A percentile compares a stretch with the other conserved stretches of the same genome.
Conservation (phyloP, 768 basidiomycete genomes). For the Pleurotus tuoliensis region DNA sequence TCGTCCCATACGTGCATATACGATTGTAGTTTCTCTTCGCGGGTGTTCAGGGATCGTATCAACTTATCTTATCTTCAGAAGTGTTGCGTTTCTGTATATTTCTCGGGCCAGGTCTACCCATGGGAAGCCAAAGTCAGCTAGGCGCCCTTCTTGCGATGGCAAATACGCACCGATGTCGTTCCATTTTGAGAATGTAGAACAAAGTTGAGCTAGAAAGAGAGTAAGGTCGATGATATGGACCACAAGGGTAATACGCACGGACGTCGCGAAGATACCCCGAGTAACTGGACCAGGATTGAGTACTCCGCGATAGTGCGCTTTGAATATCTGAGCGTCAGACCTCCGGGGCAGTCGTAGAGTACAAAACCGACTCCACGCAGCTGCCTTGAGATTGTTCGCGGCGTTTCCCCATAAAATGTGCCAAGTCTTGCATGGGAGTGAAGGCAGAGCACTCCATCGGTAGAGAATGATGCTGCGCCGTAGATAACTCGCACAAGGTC, state of each 20-base stretch:
- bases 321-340: background rate
- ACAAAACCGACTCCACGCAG: constrained; percentile 47
- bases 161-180: constrained; percentile 54
- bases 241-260: constrained; percentile 43
- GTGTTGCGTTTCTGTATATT: constrained; percentile 61
- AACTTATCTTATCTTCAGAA: constrained; percentile 53
- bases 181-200: constrained; percentile 70
- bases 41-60: constrained; percentile 39
- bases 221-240: background rate
- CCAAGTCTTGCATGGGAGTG: constrained; percentile 16
- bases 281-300: constrained; percentile 84
- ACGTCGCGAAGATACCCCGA: constrained; percentile 80
- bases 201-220: constrained; percentile 59
- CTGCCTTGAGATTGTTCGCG: constrained; percentile 29
- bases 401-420: constrained; percentile 13
- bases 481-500: constrained; percentile 78
- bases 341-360: background rate
- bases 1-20: constrained; percentile 26
- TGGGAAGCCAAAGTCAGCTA: constrained; percentile 19
- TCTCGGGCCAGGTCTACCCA: constrained; percentile 55
- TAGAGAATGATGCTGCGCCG: constrained; percentile 60
- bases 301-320: constrained; percentile 72
- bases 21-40: constrained; percentile 34
- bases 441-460: constrained; percentile 62
- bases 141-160: too few relatives aligned